These are phyloP conservation scores for Cystobasidiopsis lactophilus DNA, from an alignment of 768 basidiomycete species.

Conservation along the genomic window DNA sequence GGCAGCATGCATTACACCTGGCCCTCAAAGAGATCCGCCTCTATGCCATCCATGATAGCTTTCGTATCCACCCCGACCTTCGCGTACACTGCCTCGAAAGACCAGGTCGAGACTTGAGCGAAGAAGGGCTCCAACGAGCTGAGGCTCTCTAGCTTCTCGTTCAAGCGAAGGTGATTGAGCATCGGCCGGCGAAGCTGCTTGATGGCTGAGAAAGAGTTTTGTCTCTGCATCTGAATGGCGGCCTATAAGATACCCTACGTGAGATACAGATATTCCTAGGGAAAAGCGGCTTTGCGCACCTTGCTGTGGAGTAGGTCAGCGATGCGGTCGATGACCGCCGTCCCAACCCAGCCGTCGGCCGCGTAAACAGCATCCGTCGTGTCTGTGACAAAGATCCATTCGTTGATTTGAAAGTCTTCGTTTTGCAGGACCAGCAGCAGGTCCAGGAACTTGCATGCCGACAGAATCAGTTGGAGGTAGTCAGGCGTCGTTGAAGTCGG, in stretches of 20 bases:
- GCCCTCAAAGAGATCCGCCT: slow-evolving; percentile 72
- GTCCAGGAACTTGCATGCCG: slow-evolving; percentile 86
- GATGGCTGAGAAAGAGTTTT: neutral
- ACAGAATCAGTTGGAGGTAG: slow-evolving; percentile 54
- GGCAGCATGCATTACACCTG: too few species aligned
- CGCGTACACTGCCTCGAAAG: slow-evolving; percentile 78
- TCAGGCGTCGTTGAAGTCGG: slow-evolving; percentile 65
- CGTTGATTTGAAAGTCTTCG: slow-evolving; percentile 97
- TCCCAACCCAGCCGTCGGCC: slow-evolving; percentile 59
- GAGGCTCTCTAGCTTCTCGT: slow-evolving; percentile 49
- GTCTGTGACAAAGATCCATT: slow-evolving; percentile 97
- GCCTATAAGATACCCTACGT: too few species aligned
- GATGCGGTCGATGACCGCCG: slow-evolving; percentile 74
- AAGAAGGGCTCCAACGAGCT: slow-evolving; percentile 78
- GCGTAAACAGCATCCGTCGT: slow-evolving; percentile 85
- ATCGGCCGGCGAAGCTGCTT: slow-evolving; percentile 46
- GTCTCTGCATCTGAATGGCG: too few species aligned
- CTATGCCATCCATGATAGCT: slow-evolving; percentile 54
- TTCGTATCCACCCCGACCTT: slow-evolving; percentile 55
- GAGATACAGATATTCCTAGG: too few species aligned
- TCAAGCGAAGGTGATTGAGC: slow-evolving; percentile 35
- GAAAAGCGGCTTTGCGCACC: too few species aligned
- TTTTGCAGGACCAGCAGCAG: slow-evolving; percentile 78
- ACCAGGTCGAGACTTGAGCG: slow-evolving; percentile 61
- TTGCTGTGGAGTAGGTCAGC: slow-evolving; percentile 48